Conservation (phyloP, 805 yeast species). For the Kazachstania taianensis region DNA sequence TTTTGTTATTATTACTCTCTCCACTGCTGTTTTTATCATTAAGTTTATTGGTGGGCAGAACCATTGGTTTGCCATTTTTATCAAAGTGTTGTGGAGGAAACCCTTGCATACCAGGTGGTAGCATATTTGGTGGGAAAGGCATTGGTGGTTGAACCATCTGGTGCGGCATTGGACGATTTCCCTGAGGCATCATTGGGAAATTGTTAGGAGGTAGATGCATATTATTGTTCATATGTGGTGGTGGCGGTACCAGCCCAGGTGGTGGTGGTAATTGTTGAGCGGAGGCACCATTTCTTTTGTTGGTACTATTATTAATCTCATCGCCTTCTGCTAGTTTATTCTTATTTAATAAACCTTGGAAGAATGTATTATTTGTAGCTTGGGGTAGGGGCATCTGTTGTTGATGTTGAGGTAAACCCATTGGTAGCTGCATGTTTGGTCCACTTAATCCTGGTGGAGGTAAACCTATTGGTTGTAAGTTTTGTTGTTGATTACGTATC, state of each 20-base stretch:
- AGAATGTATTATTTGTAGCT: constrained; percentile 20
- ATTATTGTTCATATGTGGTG: constrained; percentile 1
- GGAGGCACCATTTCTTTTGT: background rate
- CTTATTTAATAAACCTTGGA: constrained; percentile 24
- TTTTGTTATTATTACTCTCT: constrained; percentile 1
- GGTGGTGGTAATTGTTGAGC: constrained; percentile 6
- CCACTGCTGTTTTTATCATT: constrained; percentile 3
- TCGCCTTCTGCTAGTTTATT: constrained; percentile 12
- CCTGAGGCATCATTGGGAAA: constrained; percentile 11
- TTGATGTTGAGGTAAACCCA: constrained; percentile 4
- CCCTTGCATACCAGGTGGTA: constrained; percentile 16
- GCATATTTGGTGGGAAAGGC: constrained; percentile 4
- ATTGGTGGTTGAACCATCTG: constrained; percentile 5
- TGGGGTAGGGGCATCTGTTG: constrained; percentile 9
- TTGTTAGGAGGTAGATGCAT: constrained; percentile 6
- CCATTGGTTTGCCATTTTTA: constrained; percentile 6
- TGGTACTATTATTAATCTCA: background rate
- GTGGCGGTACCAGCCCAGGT: constrained; percentile 7
- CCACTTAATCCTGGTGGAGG: constrained; percentile 1
- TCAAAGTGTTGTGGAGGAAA: constrained; percentile 8
- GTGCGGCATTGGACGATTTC: constrained; percentile 5
- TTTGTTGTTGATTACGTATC: background rate
- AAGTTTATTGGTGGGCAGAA: constrained; percentile 5
- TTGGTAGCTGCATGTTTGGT: background rate
- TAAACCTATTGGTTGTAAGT: no score